Base-by-base conservation (phyloP, 352 stramenopile species). In the Globisporangium takayamanum region DNA sequence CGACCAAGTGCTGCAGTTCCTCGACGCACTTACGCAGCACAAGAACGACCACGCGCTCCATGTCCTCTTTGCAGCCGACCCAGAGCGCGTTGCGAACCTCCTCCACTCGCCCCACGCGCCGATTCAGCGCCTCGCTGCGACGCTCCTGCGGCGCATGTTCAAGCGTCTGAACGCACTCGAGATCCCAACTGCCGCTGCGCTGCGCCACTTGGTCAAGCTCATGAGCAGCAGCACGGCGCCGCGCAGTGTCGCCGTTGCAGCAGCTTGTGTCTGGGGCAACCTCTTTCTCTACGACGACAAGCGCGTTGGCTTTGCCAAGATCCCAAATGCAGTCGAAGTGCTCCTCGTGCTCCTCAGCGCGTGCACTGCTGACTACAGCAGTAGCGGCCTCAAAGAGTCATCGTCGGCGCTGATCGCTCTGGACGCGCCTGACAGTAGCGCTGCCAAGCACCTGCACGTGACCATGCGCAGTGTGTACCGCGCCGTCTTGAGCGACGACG, bases 201-300 rank as follows among this genome's bases (percentile, higher is more conserved):
- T 74, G 26, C 74, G 78, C 10, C 74, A 87, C 37, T 57, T 88
- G 1, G 69, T 59, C 0, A 78, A 73, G 12, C 59, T 88, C 14
- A 15, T 88, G 39, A 46, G 42, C 30, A 30, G 46, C 5, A 25
- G 11, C 12, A 33, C 57, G 8, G 51, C 55, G 33, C 10, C 20
- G 10, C 16, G 22, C 12, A 57, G 73, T 53, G 15, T 76, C 8
- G 63, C 55, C 1, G 57, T 88, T 0, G 50, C 55, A 2, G 74
- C 74, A 0, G 80, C 66, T 14, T 70, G 80, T 41, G 78, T 87
- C 0, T 90, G 78, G 76, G 74, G 76, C 5, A 90, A 88, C 18
- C 64, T 90, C 2, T 68, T 87, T 15, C 66, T 76, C 22, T 76
- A 76, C 50, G 66, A 75, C n/a, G 76, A 87, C 60, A 88, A 90